phyloP scores from a whole-genome alignment of 1,284 basidiomycete species.

The Mycena citricolor region DNA sequence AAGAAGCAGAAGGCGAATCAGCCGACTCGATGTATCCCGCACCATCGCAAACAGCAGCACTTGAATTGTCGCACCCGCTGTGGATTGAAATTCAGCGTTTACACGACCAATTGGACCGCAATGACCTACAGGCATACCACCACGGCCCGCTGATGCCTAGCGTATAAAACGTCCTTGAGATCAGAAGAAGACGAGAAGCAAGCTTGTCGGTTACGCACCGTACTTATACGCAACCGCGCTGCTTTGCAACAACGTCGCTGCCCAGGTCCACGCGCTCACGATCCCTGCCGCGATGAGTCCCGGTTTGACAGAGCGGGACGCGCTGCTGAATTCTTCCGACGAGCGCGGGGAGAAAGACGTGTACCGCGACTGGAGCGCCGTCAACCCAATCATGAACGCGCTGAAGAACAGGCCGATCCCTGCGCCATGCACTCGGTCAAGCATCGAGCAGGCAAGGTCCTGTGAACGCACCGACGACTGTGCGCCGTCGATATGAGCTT shows the following conservation, averaged over 20 bases:
- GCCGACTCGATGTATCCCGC: too few species aligned
- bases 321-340: slow-evolving; percentile 82
- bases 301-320: slow-evolving; percentile 80
- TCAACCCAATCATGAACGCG: slow-evolving; percentile 71
- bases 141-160: slow-evolving; percentile 55
- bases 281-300: slow-evolving; percentile 90
- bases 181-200: not conserved
- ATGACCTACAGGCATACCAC: slow-evolving; percentile 57
- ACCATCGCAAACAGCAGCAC: slow-evolving; percentile 71
- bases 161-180: not conserved
- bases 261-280: slow-evolving; percentile 86
- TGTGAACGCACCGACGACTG: too few species aligned
- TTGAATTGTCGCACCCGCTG: slow-evolving; percentile 66
- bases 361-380: slow-evolving; percentile 70
- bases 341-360: slow-evolving; percentile 71
- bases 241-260: slow-evolving; percentile 64
- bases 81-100: not conserved
- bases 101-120: too few species aligned
- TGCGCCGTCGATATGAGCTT: too few species aligned
- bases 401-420: slow-evolving; percentile 86
- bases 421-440: too few species aligned
- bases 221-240: slow-evolving; percentile 84
- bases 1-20: too few species aligned
- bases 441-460: too few species aligned
- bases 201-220: slow-evolving; percentile 49